A percentile compares a stretch with the other conserved stretches of the same genome.
These are phyloP conservation scores for Eucalyptus polyanthemos DNA, from an alignment of 345 rosid genomes.

Conservation along the genomic window DNA sequence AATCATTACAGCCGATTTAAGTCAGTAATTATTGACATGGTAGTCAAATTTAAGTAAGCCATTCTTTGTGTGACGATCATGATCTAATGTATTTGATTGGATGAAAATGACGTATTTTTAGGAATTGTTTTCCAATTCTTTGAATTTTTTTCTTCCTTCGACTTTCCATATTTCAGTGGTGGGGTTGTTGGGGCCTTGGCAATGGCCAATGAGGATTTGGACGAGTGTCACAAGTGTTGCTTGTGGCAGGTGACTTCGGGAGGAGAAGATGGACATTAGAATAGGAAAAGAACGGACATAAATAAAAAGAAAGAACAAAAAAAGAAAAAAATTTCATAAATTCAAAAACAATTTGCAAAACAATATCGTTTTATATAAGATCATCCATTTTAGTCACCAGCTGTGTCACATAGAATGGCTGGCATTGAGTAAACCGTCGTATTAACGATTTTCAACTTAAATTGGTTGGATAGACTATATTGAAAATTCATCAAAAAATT, in stretches of 20 bases:
- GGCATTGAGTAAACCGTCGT: accelerated
- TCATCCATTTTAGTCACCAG: accelerated
- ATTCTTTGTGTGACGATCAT: too few species aligned
- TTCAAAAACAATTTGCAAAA: neutral
- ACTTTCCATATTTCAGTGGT: neutral
- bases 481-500: neutral
- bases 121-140: neutral
- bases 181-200: neutral
- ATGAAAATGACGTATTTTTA: neutral
- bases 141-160: neutral
- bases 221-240: neutral
- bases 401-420: accelerated
- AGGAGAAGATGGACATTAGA: neutral
- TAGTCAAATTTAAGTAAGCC: too few species aligned
- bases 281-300: neutral
- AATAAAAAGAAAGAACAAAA: accelerated
- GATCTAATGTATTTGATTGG: neutral
- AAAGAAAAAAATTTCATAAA: neutral
- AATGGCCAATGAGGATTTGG: neutral
- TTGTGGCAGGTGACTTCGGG: neutral
- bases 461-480: neutral
- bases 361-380: neutral
- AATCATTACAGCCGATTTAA: neutral
- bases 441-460: neutral
- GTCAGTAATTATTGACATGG: neutral